These are phyloP conservation scores for Quercus suber DNA, from an alignment of 306 rosid genomes.

Conservation along the genomic window DNA sequence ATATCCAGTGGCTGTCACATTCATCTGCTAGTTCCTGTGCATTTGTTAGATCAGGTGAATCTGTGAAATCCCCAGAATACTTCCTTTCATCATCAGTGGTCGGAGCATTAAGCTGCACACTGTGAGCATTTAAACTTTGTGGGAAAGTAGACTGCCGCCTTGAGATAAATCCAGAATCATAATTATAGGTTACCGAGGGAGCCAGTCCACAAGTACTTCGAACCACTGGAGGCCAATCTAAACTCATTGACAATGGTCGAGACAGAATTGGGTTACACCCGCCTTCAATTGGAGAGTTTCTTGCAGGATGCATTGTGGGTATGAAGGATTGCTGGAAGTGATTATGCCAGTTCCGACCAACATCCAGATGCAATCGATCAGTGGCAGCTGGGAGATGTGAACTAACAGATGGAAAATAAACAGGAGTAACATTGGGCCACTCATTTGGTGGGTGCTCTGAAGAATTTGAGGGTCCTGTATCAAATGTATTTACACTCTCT, in stretches of 20 bases:
- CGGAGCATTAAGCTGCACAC: constrained; percentile 48
- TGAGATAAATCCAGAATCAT: constrained; percentile 71
- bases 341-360: constrained; percentile 89
- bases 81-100: constrained; percentile 57
- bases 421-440: constrained; percentile 84
- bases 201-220: constrained; percentile 66
- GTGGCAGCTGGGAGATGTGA: constrained; percentile 86
- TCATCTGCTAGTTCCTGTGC: constrained; percentile 69
- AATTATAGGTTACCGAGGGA: constrained; percentile 55
- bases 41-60: constrained; percentile 58
- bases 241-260: constrained; percentile 74
- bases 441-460: constrained; percentile 69
- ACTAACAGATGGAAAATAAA: constrained; percentile 66
- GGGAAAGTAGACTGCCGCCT: constrained; percentile 67
- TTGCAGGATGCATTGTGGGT: constrained; percentile 66
- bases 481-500: constrained; percentile 43
- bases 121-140: constrained; percentile 57
- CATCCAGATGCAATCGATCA: constrained; percentile 93
- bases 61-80: constrained; percentile 65
- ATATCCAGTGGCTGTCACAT: constrained; percentile 79
- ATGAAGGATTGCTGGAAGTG: constrained; percentile 78
- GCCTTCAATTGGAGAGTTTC: constrained; percentile 59
- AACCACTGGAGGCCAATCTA: constrained; percentile 92
- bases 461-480: constrained; percentile 46
- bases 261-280: constrained; percentile 62